Conservation (phyloP, 2,329 filamentous ascomycete genomes). For the Diaporthe sp. region DNA sequence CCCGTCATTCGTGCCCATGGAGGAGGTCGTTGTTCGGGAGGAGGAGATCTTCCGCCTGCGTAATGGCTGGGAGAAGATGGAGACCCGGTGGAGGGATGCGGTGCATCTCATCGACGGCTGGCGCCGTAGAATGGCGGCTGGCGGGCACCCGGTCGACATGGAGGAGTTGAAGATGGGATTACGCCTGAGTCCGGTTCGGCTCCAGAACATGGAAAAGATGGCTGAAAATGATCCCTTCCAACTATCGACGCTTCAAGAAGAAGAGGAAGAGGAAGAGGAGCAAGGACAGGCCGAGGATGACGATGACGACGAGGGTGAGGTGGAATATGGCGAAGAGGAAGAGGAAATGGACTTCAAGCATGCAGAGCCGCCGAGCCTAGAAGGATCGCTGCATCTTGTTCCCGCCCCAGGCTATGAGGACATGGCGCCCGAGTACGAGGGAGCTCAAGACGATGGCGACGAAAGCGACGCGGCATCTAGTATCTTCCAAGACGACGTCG, state of each 20-base stretch:
- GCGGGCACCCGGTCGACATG: conserved; percentile 75
- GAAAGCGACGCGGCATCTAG: conserved; percentile 53
- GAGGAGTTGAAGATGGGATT: conserved; percentile 76
- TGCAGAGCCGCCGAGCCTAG: conserved; percentile 44
- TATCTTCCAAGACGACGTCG: conserved; percentile 56
- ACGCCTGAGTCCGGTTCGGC: conserved; percentile 68
- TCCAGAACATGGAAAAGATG: conserved; percentile 62
- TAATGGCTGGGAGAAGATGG: conserved; percentile 93
- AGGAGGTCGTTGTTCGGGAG: conserved; percentile 93
- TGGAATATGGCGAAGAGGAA: conserved; percentile 40
- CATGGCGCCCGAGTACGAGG: conserved; percentile 41
- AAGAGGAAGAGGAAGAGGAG: conserved; percentile 40
- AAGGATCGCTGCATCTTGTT: conserved; percentile 53
- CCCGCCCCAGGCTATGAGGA: conserved; percentile 48
- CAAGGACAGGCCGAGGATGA: conserved; percentile 36
- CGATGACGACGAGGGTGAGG: conserved; percentile 37
- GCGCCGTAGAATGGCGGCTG: conserved; percentile 82
- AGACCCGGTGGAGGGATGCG: conserved; percentile 88
- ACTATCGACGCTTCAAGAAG: conserved; percentile 60
- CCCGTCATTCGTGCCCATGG: conserved; percentile 93
- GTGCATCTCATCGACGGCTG: conserved; percentile 92
- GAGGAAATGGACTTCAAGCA: conserved; percentile 35
- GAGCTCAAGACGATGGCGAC: conserved; percentile 41
- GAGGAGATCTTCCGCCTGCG: conserved; percentile 88
- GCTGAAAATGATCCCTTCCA: conserved; percentile 48